phyloP scores from a whole-genome alignment of 139 green algal genomes.

The Tetraselmis chui region DNA sequence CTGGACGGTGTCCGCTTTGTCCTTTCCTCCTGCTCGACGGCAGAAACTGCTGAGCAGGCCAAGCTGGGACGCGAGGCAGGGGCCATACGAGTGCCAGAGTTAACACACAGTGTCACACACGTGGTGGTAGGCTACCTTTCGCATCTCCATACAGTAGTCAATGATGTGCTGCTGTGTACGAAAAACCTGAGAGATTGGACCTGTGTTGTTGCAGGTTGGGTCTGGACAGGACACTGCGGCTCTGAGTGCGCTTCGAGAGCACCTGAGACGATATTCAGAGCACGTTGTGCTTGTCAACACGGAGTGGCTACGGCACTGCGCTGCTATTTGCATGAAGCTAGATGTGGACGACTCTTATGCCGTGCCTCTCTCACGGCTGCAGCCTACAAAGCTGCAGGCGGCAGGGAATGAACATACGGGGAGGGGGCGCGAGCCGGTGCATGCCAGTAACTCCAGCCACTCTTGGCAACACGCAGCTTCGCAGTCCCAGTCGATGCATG shows the following conservation, averaged over 20 bases:
- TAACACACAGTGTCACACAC: background rate
- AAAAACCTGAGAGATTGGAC: too few relatives aligned
- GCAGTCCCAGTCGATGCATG: background rate
- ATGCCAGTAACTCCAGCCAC: background rate
- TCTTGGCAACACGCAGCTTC: background rate
- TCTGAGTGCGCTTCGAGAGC: background rate
- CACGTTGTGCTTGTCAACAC: background rate
- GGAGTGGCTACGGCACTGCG: background rate
- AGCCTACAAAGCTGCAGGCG: background rate
- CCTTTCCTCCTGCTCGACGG: background rate
- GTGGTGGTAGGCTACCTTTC: background rate
- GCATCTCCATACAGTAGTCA: too few relatives aligned
- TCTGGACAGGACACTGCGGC: background rate
- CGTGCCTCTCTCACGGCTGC: background rate
- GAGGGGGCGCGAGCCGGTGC: background rate
- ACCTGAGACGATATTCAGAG: background rate
- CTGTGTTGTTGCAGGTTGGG: background rate
- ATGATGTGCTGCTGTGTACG: too few relatives aligned
- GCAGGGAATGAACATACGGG: background rate
- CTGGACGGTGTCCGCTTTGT: background rate
- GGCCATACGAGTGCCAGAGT: background rate
- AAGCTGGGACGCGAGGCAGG: background rate
- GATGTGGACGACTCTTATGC: background rate
- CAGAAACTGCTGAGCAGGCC: background rate
- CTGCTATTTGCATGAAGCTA: background rate